Evolutionary conservation across 2,329 filamentous ascomycete species (phyloP), one percentile per base, ranked within the genome.

Genomic region (Fusarium robinianum): DNA sequence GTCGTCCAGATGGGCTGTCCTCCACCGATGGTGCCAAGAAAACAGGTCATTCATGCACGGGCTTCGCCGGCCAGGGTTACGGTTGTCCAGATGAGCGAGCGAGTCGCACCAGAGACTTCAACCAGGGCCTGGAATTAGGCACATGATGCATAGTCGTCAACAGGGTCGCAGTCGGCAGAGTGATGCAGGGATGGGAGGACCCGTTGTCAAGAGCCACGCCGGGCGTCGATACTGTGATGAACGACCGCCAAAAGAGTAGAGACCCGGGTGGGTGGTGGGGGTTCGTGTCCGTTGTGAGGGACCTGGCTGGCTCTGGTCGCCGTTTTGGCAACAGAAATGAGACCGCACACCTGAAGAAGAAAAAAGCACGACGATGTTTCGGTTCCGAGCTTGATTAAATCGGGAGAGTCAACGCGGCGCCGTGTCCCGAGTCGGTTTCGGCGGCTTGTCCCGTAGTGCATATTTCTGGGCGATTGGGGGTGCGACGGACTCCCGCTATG

Each of bases 1-100:
- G 57, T 55, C 44, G 7, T 39, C 23, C 21, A 23, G 17, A 51
- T 59, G 56, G 51, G 25, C 46, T 44, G 55, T 55, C 52, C 44
- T 30, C 42, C 31, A n/a, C 41, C 21, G 15, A 49, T 46, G 35
- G 39, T 39, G 27, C 46, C 26, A 47, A 47, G 36, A 51, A 60
- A 58, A n/a, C 57, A 43, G 44, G 46, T 56, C 55, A 58, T 49
- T 32, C 21, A 49, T 45, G 57, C 57, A 56, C 57, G 57, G 57
- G 56, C 54, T 46, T 51, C 54, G 57, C 57, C 57, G 57, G 33
- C 45, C 53, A 42, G 51, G 51, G 45, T 47, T 18, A 31, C 31
- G 36, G 30, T 24, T 29, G 51, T 55, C 18, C 14, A 38, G 38
- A 41, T 41, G 38, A 30, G 17, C 29, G 16, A 24, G 18, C 26